These are phyloP conservation scores for Cladophialophora immunda DNA, from an alignment of 2,329 filamentous ascomycete genomes.

Conservation along the genomic window DNA sequence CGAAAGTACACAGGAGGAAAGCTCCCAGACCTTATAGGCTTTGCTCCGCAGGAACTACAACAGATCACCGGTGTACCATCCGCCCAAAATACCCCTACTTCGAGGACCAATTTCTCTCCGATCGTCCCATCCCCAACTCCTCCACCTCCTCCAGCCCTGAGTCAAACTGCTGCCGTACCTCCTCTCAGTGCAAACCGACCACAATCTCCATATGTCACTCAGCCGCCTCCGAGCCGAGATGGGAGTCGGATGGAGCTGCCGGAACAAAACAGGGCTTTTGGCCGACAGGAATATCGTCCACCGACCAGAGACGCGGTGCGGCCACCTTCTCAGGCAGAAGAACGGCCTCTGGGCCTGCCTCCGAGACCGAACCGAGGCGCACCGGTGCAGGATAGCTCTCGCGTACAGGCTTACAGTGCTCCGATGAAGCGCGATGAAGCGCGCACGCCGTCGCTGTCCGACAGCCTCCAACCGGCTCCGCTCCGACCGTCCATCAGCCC, in stretches of 20 bases:
- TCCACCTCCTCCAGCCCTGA: slow-evolving; percentile 22
- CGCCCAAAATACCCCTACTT: slow-evolving; percentile 35
- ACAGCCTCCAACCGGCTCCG: slow-evolving; percentile 27
- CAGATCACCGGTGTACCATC: slow-evolving; percentile 69
- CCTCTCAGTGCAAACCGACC: slow-evolving; percentile 22
- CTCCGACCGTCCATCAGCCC: slow-evolving; percentile 34
- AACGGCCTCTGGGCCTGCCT: slow-evolving; percentile 16
- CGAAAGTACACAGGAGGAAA: slow-evolving; percentile 93
- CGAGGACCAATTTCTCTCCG: slow-evolving; percentile 40
- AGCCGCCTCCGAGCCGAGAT: slow-evolving; percentile 32
- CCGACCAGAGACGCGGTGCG: slow-evolving; percentile 28
- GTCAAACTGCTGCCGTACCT: slow-evolving; percentile 6
- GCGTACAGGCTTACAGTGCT: slow-evolving; percentile 28
- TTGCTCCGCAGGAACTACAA: slow-evolving; percentile 80
- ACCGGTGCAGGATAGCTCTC: slow-evolving; percentile 22
- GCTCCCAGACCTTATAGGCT: slow-evolving; percentile 79
- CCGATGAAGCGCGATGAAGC: slow-evolving; percentile 28
- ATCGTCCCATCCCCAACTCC: slow-evolving; percentile 37
- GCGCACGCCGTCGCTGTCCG: slow-evolving; percentile 28
- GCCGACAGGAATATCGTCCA: slow-evolving; percentile 29
- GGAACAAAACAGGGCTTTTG: slow-evolving; percentile 26
- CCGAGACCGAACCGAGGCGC: slow-evolving; percentile 22
- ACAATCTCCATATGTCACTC: slow-evolving; percentile 35
- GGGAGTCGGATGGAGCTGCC: slow-evolving; percentile 24
- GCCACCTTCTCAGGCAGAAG: slow-evolving; percentile 29